These are phyloP conservation scores for Andrographis paniculata DNA, from an alignment of 305 asterid genomes.

Conservation along the genomic window DNA sequence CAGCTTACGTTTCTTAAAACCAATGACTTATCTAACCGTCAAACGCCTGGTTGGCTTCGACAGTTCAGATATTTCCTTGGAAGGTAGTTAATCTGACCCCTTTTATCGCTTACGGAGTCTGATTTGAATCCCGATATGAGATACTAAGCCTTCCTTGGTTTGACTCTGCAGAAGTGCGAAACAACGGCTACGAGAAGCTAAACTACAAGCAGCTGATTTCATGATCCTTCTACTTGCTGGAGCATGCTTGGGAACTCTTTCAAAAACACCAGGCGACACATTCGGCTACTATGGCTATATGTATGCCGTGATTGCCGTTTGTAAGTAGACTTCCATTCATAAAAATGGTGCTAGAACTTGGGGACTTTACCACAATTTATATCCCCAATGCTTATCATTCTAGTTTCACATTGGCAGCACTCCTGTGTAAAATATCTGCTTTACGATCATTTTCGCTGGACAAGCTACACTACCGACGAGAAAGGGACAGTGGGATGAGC, in stretches of 20 bases:
- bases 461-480: constrained; percentile 73
- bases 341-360: neutral
- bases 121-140: neutral
- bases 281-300: constrained; percentile 79
- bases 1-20: constrained; percentile 26
- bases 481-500: constrained; percentile 83
- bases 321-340: constrained; percentile 40
- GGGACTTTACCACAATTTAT: no score
- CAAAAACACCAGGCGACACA: constrained; percentile 80
- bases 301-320: constrained; percentile 89
- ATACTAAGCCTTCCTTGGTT: neutral
- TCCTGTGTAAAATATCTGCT: constrained; percentile 84
- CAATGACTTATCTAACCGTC: constrained; percentile 60
- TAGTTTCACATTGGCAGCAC: constrained; percentile 47
- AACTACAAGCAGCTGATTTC: constrained; percentile 87
- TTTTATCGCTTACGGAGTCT: no score
- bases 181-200: constrained; percentile 92
- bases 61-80: constrained; percentile 91
- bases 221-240: constrained; percentile 93
- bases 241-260: constrained; percentile 91
- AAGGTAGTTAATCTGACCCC: constrained; percentile 67
- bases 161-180: constrained; percentile 45
- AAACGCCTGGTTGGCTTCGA: constrained; percentile 54
- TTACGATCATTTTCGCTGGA: constrained; percentile 79
- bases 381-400: neutral